These are phyloP conservation scores for Cyberlindnera subsufficiens DNA, from an alignment of 805 yeast species.

Conservation along the genomic window DNA sequence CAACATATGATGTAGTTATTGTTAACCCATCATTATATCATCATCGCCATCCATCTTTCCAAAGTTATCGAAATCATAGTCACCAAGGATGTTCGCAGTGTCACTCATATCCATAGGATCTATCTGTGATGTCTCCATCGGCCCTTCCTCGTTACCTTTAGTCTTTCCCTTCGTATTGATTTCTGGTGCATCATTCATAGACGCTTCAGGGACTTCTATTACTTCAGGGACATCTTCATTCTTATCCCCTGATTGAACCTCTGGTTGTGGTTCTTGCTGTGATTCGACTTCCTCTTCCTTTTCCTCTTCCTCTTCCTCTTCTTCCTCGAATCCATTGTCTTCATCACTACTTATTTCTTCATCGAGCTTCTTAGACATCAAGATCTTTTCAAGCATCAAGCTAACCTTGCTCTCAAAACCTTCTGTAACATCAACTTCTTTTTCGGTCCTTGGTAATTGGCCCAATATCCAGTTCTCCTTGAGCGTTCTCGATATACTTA, in stretches of 20 bases:
- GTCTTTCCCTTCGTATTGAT: background rate
- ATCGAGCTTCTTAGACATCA: conserved; percentile 5
- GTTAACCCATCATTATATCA: conserved; percentile 12
- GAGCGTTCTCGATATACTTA: conserved; percentile 41
- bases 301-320: conserved; percentile 8
- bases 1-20: background rate
- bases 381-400: conserved; percentile 4
- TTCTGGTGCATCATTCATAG: no score
- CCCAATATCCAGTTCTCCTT: conserved; percentile 57
- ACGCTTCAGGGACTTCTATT: no score
- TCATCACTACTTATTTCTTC: conserved; percentile 9
- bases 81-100: conserved; percentile 10
- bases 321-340: conserved; percentile 3
- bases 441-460: conserved; percentile 34
- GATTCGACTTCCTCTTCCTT: background rate
- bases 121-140: background rate
- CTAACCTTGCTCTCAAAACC: conserved; percentile 8
- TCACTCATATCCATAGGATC: conserved; percentile 8
- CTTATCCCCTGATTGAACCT: background rate
- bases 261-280: background rate
- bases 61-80: conserved; percentile 13
- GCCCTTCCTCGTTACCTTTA: background rate
- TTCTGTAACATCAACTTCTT: conserved; percentile 8
- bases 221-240: background rate
- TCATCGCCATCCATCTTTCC: conserved; percentile 13